Evolutionary conservation across 2,329 filamentous ascomycete species (phyloP).

Genomic region (Trichoderma polysporum): DNA sequence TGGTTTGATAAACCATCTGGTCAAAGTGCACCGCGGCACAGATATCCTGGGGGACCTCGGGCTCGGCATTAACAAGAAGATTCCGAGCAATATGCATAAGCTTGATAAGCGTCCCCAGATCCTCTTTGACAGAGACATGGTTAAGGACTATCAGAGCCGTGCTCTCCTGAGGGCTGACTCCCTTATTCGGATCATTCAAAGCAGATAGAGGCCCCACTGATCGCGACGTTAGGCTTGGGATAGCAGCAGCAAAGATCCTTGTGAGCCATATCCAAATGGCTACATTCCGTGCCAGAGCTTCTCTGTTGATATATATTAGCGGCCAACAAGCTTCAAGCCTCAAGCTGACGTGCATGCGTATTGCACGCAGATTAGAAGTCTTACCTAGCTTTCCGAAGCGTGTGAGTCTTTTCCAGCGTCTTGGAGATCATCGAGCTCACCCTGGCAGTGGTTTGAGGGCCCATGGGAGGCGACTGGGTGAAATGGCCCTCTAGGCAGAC

Average conservation of each 20-base stretch:
- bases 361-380: conserved; percentile 17
- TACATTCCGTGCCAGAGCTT: conserved; percentile 61
- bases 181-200: conserved; percentile 54
- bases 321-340: neutral
- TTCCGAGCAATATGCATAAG: conserved; percentile 67
- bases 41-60: conserved; percentile 64
- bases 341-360: neutral
- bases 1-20: conserved; percentile 64
- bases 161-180: conserved; percentile 61
- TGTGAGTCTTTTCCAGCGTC: conserved; percentile 64
- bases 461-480: conserved; percentile 56
- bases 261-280: conserved; percentile 66
- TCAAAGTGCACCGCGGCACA: conserved; percentile 65
- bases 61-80: conserved; percentile 62
- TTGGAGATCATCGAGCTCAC: conserved; percentile 58
- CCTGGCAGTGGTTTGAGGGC: conserved; percentile 53
- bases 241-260: conserved; percentile 59
- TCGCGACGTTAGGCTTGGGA: conserved; percentile 59
- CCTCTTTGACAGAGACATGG: conserved; percentile 59
- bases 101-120: conserved; percentile 63
- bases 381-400: conserved; percentile 59
- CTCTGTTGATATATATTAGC: conserved; percentile 39
- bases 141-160: conserved; percentile 63
- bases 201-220: conserved; percentile 57
- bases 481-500: conserved; percentile 63